Evolutionary conservation across 225 moss, liverwort and hornwort genomes (phyloP).

Genomic region (Asterella californica): DNA sequence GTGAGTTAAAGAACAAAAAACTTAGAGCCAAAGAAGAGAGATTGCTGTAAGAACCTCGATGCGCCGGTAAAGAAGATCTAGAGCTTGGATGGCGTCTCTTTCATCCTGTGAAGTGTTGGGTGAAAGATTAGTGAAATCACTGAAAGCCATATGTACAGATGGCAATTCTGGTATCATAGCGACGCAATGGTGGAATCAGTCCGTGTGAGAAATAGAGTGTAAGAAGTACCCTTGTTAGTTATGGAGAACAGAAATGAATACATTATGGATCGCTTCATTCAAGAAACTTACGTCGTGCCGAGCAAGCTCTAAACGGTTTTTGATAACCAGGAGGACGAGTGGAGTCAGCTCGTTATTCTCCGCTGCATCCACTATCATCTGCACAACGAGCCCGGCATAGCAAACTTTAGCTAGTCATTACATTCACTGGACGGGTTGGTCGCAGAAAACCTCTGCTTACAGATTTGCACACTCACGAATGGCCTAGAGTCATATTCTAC

Average conservation of each 20-base stretch:
- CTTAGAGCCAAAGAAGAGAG: not conserved
- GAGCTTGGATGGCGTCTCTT: constrained; percentile 84
- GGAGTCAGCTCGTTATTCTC: constrained; percentile 71
- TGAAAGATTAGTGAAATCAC: not conserved
- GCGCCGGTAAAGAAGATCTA: constrained; percentile 87
- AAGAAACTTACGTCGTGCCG: constrained; percentile 69
- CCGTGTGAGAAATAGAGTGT: not conserved
- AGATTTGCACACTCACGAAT: not conserved
- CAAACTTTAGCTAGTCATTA: constrained; percentile 1
- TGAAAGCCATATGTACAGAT: not conserved
- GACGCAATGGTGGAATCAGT: too few relatives aligned
- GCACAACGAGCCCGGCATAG: constrained; percentile 38
- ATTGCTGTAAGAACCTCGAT: constrained; percentile 51
- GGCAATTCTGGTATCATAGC: not conserved
- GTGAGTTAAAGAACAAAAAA: not conserved
- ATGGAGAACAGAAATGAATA: not conserved
- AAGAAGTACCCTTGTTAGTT: not conserved
- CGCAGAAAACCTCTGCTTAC: not conserved
- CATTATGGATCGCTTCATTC: not conserved
- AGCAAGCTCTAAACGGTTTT: constrained; percentile 80
- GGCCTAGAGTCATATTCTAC: not conserved
- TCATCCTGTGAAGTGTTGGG: constrained; percentile 55
- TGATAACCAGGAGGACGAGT: constrained; percentile 73
- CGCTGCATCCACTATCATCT: constrained; percentile 73
- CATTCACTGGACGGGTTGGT: not conserved